Conservation (phyloP, 2,329 filamentous ascomycete genomes). For the Colletotrichum destructivum region DNA sequence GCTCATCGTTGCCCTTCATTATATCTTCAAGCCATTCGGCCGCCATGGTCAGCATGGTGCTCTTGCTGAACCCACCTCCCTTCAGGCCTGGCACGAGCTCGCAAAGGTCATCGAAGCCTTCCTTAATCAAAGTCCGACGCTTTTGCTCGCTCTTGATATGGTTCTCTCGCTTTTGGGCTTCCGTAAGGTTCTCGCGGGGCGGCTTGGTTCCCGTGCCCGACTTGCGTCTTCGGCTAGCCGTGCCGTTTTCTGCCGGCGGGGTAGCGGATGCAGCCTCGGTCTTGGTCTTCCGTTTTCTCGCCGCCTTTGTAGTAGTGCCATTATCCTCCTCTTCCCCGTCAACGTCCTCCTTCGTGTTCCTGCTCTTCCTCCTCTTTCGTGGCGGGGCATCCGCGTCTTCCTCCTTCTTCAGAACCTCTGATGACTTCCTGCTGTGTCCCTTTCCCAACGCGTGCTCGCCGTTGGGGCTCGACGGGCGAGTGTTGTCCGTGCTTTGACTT, state of each 20-base stretch:
- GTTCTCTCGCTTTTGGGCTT: constrained; percentile 87
- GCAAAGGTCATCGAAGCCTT: constrained; percentile 86
- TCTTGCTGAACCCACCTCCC: constrained; percentile 86
- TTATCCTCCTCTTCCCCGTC: constrained; percentile 60
- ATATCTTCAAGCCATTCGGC: constrained; percentile 85
- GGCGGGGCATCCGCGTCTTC: constrained; percentile 60
- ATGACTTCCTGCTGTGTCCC: constrained; percentile 45
- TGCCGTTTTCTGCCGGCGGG: constrained; percentile 54
- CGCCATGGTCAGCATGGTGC: constrained; percentile 81
- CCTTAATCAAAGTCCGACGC: constrained; percentile 83
- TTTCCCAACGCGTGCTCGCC: constrained; percentile 45
- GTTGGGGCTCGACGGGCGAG: constrained; percentile 71
- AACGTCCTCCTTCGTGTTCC: constrained; percentile 58
- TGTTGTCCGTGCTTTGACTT: constrained; percentile 71
- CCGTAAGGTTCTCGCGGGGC: constrained; percentile 79
- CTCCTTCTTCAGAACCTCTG: constrained; percentile 50
- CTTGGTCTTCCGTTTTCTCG: constrained; percentile 65
- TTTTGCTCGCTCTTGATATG: constrained; percentile 93
- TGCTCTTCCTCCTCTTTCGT: constrained; percentile 70
- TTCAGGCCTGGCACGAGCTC: constrained; percentile 82
- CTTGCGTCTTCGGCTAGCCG: constrained; percentile 64
- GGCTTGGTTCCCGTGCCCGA: constrained; percentile 62
- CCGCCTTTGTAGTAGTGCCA: constrained; percentile 50
- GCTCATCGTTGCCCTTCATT: constrained; percentile 75
- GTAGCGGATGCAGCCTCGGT: constrained; percentile 52